These are phyloP conservation scores for Claviceps pazoutovae DNA, from an alignment of 2,329 filamentous ascomycete genomes.

Conservation along the genomic window DNA sequence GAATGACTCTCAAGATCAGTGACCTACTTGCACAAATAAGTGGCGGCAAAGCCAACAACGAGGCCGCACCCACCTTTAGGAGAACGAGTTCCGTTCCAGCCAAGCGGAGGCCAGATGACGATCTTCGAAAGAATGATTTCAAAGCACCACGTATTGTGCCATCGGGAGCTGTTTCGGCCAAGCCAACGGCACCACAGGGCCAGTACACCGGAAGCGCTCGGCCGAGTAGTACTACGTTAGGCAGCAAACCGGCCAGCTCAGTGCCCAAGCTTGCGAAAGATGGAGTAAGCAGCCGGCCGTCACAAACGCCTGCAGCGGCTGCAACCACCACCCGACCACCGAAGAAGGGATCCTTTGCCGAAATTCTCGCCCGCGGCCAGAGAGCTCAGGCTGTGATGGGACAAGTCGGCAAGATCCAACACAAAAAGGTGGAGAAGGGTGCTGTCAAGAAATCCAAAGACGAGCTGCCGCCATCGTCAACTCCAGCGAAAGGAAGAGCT, in stretches of 20 bases:
- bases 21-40: slow-evolving; percentile 40
- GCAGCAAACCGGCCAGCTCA: slow-evolving; percentile 12
- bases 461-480: slow-evolving; percentile 12
- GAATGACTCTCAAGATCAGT: slow-evolving; percentile 15
- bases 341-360: slow-evolving; percentile 61
- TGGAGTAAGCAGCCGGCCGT: slow-evolving; percentile 10
- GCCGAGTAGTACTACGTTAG: slow-evolving; percentile 11
- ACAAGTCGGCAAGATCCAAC: slow-evolving; percentile 58
- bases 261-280: slow-evolving; percentile 11
- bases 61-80: slow-evolving; percentile 16
- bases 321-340: slow-evolving; percentile 29
- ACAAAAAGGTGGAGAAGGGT: slow-evolving; percentile 57
- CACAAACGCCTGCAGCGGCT: slow-evolving; percentile 19
- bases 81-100: slow-evolving; percentile 15
- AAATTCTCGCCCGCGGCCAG: slow-evolving; percentile 60
- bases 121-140: slow-evolving; percentile 24
- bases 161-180: background rate
- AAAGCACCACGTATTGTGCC: slow-evolving; percentile 26
- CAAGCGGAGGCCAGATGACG: slow-evolving; percentile 46
- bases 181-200: background rate
- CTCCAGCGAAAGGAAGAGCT: slow-evolving; percentile 14
- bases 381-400: slow-evolving; percentile 46
- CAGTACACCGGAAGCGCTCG: slow-evolving; percentile 4
- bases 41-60: slow-evolving; percentile 33
- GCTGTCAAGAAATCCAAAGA: slow-evolving; percentile 38